Base-by-base conservation (phyloP, 306 rosid genomes). In the Gynostemma pentaphyllum region DNA sequence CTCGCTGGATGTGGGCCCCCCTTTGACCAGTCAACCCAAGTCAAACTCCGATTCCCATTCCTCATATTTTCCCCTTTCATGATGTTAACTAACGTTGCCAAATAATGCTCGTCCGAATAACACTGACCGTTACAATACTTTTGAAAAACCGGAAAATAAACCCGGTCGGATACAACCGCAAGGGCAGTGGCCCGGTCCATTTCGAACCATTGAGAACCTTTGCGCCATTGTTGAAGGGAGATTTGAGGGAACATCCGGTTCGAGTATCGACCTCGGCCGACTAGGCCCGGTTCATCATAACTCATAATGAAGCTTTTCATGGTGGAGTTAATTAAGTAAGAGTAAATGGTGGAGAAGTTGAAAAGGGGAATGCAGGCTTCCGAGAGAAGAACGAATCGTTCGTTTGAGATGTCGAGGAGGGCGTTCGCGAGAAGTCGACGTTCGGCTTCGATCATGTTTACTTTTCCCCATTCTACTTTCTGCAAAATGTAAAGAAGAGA, bases 361-460 rank as follows among this genome's bases (percentile, higher is more conserved):
- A 74, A 77, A 2, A 74, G 67, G 22, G 65, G 85, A 37, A 74
- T 74, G 73, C 85, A 77, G 9, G 78, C 34, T 61, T 80, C 82
- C 0, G 82, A 80, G 9, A 80, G 78, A n/a, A 71, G 60, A 9
- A 77, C 59, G 45, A 80, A 80, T 24, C 85, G 70, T 47, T 77
- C 75, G 39, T 77, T 80, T n/a, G 85, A 80, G 68, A 76, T 49
- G 41, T 80, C 80, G 1, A 80, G 79, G 0, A 77, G 59, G n/a
- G 85, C 78, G 62, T 80, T 80, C 5, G 75, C 75, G 30, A 80
- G 21, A 23, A 77, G 77, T 3, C 82, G 77, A 4, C 82, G 62
- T 48, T 81, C 80, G 1, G 75, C 82, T 7, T 81, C 80, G 1
- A 71, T 36, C 74, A 81, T 66, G 57, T 78, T 47, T 3, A 45